These are phyloP conservation scores for Geopyxis carbonaria DNA, from an alignment of 495 filamentous ascomycete genomes.

Conservation along the genomic window DNA sequence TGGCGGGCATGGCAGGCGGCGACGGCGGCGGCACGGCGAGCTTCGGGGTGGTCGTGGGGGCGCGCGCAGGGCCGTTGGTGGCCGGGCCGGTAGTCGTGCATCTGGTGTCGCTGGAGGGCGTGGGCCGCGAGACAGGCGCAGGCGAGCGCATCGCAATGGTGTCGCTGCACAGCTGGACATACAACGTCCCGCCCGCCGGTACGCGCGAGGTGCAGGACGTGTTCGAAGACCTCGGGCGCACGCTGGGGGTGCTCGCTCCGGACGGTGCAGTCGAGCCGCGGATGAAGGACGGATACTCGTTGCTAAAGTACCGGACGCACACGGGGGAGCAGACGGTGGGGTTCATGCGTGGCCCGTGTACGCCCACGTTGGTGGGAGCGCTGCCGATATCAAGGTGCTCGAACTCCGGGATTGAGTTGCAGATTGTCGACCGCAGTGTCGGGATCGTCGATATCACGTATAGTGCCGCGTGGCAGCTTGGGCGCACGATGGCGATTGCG, in stretches of 20 bases:
- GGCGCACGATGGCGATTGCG: constrained; percentile 18
- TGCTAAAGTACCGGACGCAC: constrained; percentile 24
- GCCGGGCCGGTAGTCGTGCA: no score
- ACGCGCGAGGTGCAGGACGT: constrained; percentile 23
- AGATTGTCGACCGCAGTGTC: constrained; percentile 31
- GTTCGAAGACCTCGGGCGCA: constrained; percentile 10
- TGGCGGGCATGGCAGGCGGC: no score
- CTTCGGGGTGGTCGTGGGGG: no score
- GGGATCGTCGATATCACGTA: constrained; percentile 36
- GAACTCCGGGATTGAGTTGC: constrained; percentile 19
- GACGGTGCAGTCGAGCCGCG: constrained; percentile 1
- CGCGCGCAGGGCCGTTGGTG: no score
- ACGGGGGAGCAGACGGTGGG: constrained; percentile 31
- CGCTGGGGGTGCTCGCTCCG: constrained; percentile 9
- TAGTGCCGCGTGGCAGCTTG: constrained; percentile 33
- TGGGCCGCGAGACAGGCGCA: no score
- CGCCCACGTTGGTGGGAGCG: constrained; percentile 14
- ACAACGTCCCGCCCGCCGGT: constrained; percentile 27
- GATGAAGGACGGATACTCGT: constrained; percentile 28
- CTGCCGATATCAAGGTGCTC: not conserved
- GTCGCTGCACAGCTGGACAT: constrained; percentile 33
- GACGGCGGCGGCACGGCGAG: no score
- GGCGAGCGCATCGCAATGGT: no score
- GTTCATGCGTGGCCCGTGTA: constrained; percentile 30
- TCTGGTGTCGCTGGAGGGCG: no score